phyloP scores from a whole-genome alignment of 1,139 yeast species.

The Sugiyamaella grinbergsii region DNA sequence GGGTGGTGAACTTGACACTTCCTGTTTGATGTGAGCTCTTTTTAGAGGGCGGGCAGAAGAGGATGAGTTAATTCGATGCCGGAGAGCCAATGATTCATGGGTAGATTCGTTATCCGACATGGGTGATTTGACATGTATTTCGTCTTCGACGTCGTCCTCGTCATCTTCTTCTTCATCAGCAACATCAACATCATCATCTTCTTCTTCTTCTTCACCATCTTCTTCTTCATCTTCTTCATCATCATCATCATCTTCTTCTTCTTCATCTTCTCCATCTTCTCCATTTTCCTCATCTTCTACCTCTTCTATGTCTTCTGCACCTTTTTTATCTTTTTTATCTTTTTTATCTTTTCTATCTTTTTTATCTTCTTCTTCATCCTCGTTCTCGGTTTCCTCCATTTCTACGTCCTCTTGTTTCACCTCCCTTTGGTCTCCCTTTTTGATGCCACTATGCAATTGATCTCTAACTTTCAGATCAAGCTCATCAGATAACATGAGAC shows the following conservation, averaged over 20 bases:
- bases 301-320: background rate
- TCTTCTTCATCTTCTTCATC: background rate
- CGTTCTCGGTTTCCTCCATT: constrained; percentile 3
- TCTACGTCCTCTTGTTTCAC: too few relatives aligned
- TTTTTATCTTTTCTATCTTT: too few relatives aligned
- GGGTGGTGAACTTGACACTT: background rate
- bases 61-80: too few relatives aligned
- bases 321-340: background rate
- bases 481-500: too few relatives aligned
- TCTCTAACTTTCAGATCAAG: too few relatives aligned
- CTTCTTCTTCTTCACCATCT: background rate
- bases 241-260: background rate
- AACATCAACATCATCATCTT: background rate
- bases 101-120: background rate
- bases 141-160: too few relatives aligned
- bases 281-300: background rate
- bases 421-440: too few relatives aligned
- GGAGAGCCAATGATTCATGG: too few relatives aligned
- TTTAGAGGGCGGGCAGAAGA: too few relatives aligned
- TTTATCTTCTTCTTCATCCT: constrained; percentile 3
- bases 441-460: too few relatives aligned
- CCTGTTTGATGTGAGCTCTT: too few relatives aligned
- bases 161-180: too few relatives aligned
- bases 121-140: background rate
- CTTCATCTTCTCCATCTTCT: background rate